Base-by-base conservation (phyloP, 495 filamentous ascomycete species). In the Penicillium daleae region DNA sequence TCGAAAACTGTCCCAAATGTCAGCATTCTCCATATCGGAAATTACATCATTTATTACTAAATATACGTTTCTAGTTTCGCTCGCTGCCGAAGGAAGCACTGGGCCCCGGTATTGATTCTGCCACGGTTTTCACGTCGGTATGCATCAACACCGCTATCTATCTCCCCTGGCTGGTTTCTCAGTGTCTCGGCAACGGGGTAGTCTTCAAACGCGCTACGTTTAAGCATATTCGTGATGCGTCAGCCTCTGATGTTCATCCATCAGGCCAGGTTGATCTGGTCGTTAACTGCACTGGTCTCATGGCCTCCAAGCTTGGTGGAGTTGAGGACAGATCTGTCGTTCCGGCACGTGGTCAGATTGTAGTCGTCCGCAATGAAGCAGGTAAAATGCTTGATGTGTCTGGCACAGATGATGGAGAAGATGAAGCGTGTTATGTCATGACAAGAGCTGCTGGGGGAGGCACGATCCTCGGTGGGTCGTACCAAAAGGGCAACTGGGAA, bases 141-240 rank as follows among this genome's bases (percentile, higher is more conserved):
- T 97, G 93, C 76, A 93, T 98, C 71, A 97, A 98, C 78, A 89
- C 89, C 0, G 86, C 90, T 50, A 66, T 97, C 58, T 97, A 97
- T 78, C 87, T 96, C 12, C 87, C 92, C 10, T 97, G 90, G 84
- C 86, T 98, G 0, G 76, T 89, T 0, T 86, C 87, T 2, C 87
- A 93, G 73, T 96, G 92, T 77, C 81, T 88, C 7, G 82, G 81
- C 62, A 82, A 83, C 51, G 92, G 91, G 10, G 87, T 90, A 0
- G 74, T 84, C 5, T 79, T 98, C 70, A 85, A 82, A 40, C 76
- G 86, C 24, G 81, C 63, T 26, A 72, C 80, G 21, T 69, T 93
- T 26, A 66, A 73, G 4, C 90, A 97, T 72, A 82, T 97, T 32
- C 68, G 75, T 1, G 87, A 95, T 8, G 92, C 90, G 0, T 75